phyloP scores from a whole-genome alignment of 306 rosid species.

The Ochetophila trinervis region DNA sequence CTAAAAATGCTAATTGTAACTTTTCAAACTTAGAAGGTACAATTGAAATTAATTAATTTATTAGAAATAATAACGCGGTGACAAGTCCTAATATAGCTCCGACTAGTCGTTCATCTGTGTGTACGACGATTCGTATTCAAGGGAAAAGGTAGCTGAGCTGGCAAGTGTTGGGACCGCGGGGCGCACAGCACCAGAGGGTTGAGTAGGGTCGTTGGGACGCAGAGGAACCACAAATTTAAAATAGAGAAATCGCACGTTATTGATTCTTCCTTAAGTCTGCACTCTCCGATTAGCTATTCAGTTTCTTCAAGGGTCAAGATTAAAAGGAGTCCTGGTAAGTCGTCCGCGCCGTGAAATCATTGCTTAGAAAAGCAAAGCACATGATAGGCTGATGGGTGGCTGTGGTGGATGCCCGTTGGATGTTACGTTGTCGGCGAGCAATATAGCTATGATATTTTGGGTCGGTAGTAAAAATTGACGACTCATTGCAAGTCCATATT shows the following conservation, averaged over 20 bases:
- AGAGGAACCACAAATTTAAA: conserved; percentile 6
- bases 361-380: conserved; percentile 2
- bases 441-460: background rate
- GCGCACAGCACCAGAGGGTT: conserved; percentile 33
- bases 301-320: background rate
- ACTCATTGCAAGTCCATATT: background rate
- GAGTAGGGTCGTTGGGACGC: conserved; percentile 46
- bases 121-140: background rate
- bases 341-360: background rate
- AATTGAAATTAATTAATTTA: too few species aligned
- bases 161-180: conserved; percentile 50
- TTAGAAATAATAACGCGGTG: too few species aligned
- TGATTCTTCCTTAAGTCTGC: background rate
- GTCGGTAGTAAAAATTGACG: background rate
- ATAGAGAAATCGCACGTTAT: background rate
- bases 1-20: too few species aligned
- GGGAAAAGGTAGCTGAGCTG: conserved; percentile 17
- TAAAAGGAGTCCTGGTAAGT: background rate
- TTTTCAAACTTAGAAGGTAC: too few species aligned
- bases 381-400: conserved; percentile 10
- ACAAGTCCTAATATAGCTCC: background rate
- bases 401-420: background rate
- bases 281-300: background rate
- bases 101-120: background rate
- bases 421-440: conserved; percentile 23